Base-by-base conservation (phyloP, 2,329 filamentous ascomycete genomes). In the Sporothrix globosa region DNA sequence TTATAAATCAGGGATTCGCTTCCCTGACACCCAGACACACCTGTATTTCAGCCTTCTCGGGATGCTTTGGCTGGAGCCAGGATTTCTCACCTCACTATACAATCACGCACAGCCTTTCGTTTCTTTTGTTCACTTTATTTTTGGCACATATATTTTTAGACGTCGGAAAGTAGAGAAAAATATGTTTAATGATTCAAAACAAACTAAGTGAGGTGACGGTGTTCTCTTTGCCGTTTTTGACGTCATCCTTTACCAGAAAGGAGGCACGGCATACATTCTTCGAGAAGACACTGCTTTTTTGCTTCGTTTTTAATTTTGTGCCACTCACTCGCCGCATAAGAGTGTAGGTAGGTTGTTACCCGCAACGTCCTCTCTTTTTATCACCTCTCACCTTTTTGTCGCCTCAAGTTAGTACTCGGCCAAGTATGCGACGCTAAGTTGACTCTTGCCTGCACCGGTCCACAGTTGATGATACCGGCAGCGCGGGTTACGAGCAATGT, bases 391-490 rank as follows among this genome's bases (percentile, higher is more conserved):
- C 24, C 63, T 53, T 27, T 24, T 41, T 54, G 34, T 34, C 5
- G 6, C 5, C 9, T 48, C 19, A 41, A n/a, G 17, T 44, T 44
- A 19, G 30, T 39, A 9, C 9, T 60, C 61, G 2, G 53, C 53
- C 30, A 61, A 10, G 27, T 30, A 44, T 9, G 13, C 41, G 6
- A n/a, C 1, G 10, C 70, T 68, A n/a, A 73, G 68, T n/a, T 41
- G 50, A 46, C 72, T 73, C 9, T 44, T 66, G 3, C 69, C 70
- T 2, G 70, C 67, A 24, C 50, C 60, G 9, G 44, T 46, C 70
- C 72, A 73, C 44, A 50, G 21, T 48, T 70, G 61, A 27, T 70
- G 69, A 39, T 68, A 58, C 41, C 61, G 52, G 52, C 61, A 65
- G 14, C 69, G 61, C 44, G 41, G 69, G 53, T 67, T 70, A 52